phyloP scores from a whole-genome alignment of 495 filamentous ascomycete species.

The Pseudomonodictys pantanalensis region DNA sequence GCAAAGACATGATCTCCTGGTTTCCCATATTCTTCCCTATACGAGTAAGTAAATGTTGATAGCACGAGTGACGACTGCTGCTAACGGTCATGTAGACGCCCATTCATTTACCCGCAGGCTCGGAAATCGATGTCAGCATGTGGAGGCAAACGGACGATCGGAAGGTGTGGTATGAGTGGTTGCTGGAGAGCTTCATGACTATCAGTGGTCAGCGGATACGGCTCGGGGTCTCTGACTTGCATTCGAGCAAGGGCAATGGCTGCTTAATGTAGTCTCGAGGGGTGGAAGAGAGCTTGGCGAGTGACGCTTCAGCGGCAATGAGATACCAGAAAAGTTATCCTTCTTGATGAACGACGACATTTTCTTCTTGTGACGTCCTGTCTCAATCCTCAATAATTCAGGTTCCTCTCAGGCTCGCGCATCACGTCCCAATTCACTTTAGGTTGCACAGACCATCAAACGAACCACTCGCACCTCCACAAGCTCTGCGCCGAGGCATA shows the following conservation, averaged over 20 bases:
- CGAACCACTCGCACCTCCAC: too few species aligned
- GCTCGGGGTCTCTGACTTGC: conserved; percentile 77
- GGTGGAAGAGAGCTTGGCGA: too few species aligned
- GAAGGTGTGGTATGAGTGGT: conserved; percentile 99
- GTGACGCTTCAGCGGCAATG: neutral
- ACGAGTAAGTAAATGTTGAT: conserved; percentile 61
- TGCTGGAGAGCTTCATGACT: conserved; percentile 76
- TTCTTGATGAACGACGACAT: too few species aligned
- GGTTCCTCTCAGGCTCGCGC: too few species aligned
- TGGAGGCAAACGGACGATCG: conserved; percentile 92
- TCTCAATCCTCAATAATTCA: too few species aligned
- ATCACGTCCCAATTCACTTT: too few species aligned
- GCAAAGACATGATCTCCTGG: conserved; percentile 96
- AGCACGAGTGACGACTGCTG: conserved; percentile 12
- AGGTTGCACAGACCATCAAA: too few species aligned
- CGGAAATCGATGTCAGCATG: conserved; percentile 85
- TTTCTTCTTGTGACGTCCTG: too few species aligned
- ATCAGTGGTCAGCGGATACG: conserved; percentile 62
- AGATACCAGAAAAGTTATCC: too few species aligned
- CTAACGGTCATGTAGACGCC: conserved; percentile 59
- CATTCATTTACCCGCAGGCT: conserved; percentile 78
- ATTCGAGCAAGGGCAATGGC: conserved; percentile 84
- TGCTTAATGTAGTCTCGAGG: conserved; percentile 80
- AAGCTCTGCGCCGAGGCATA: too few species aligned
- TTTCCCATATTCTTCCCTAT: conserved; percentile 98